Conservation (phyloP, 2,329 filamentous ascomycete species). For the Pseudophaeomoniella oleicola region DNA sequence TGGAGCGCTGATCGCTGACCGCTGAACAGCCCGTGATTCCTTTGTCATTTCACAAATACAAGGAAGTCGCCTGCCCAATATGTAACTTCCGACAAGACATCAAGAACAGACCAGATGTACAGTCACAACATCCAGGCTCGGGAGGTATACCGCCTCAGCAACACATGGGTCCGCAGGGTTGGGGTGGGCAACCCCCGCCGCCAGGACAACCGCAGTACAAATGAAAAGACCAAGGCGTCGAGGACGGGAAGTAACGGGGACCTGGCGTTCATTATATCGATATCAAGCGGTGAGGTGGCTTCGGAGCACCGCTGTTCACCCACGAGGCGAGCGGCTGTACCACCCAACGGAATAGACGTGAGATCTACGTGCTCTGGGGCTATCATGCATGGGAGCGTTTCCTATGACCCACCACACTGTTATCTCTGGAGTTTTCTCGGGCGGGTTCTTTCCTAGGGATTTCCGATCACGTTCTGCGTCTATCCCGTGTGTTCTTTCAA, state of each 20-base stretch:
- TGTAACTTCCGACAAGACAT: slow-evolving; percentile 13
- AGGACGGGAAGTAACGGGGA: neutral
- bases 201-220: slow-evolving; percentile 6
- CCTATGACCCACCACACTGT: no score
- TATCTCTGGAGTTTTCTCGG: no score
- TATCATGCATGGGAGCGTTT: no score
- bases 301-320: neutral
- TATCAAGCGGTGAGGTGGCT: neutral
- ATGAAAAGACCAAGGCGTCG: slow-evolving; percentile 2
- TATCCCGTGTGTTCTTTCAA: no score
- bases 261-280: neutral
- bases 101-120: slow-evolving; percentile 12
- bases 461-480: no score
- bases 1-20: slow-evolving; percentile 4
- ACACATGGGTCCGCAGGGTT: slow-evolving; percentile 4
- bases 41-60: slow-evolving; percentile 1
- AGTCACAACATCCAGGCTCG: slow-evolving; percentile 7
- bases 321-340: neutral
- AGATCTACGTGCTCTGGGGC: no score
- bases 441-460: no score
- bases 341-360: no score
- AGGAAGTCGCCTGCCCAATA: slow-evolving; percentile 12
- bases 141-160: slow-evolving; percentile 2
- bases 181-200: slow-evolving; percentile 5
- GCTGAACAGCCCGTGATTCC: slow-evolving; percentile 3